These are phyloP conservation scores for Talaromyces thailandensis DNA, from an alignment of 495 filamentous ascomycete genomes.

Conservation along the genomic window DNA sequence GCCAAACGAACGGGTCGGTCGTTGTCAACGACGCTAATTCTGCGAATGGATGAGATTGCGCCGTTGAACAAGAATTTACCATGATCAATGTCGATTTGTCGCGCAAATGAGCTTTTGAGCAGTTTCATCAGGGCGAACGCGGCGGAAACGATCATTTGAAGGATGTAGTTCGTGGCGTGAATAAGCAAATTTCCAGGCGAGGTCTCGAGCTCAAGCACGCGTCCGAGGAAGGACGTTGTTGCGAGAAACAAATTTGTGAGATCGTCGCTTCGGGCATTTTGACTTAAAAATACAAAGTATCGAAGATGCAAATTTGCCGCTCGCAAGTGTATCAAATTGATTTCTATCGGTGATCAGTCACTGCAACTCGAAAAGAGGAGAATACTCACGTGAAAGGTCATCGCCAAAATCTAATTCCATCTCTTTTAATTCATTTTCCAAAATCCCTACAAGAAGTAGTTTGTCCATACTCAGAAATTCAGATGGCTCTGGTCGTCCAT, in stretches of 20 bases:
- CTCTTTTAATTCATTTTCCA: slow-evolving; percentile 43
- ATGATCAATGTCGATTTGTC: slow-evolving; percentile 58
- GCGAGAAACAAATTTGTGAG: slow-evolving; percentile 60
- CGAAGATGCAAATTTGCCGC: slow-evolving; percentile 36
- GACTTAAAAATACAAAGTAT: slow-evolving; percentile 38
- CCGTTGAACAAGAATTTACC: slow-evolving; percentile 68
- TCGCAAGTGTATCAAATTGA: slow-evolving; percentile 41
- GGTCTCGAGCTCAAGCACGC: slow-evolving; percentile 39
- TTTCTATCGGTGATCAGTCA: slow-evolving; percentile 53
- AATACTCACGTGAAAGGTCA: slow-evolving; percentile 32
- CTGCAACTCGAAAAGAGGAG: slow-evolving; percentile 43
- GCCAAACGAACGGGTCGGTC: slow-evolving; percentile 60
- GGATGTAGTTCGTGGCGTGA: slow-evolving; percentile 78
- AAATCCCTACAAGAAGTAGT: slow-evolving; percentile 51
- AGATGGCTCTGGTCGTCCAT: slow-evolving; percentile 64
- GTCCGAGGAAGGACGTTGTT: slow-evolving; percentile 41
- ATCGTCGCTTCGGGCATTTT: slow-evolving; percentile 58
- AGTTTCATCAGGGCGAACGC: slow-evolving; percentile 83
- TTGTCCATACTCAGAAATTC: slow-evolving; percentile 69
- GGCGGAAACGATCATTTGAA: slow-evolving; percentile 86
- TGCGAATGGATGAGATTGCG: slow-evolving; percentile 67
- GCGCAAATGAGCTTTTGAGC: slow-evolving; percentile 68
- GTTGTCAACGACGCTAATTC: slow-evolving; percentile 74
- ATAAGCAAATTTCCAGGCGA: slow-evolving; percentile 47
- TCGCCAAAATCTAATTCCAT: slow-evolving; percentile 41